Conservation (phyloP, 148 eudicot genomes). For the Nyssa sinensis region DNA sequence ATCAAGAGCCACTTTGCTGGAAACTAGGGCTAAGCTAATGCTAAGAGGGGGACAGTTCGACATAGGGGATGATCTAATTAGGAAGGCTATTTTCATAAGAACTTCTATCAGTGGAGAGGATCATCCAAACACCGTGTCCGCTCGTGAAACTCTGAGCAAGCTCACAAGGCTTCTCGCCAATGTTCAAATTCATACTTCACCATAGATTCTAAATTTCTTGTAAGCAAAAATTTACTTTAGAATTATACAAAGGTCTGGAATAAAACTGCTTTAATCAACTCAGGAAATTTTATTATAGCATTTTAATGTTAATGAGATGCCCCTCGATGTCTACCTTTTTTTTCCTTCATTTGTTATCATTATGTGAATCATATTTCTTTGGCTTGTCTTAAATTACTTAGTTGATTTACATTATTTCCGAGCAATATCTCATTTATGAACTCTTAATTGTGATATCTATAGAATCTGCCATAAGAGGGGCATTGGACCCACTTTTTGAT, state of each 20-base stretch:
- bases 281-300: constrained; percentile 12
- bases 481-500: not conserved
- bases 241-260: constrained; percentile 39
- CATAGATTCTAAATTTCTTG: constrained; percentile 55
- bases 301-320: not conserved
- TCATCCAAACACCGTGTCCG: constrained; percentile 77
- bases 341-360: not conserved
- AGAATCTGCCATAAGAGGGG: not conserved
- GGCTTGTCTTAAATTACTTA: not conserved
- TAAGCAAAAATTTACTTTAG: constrained; percentile 45
- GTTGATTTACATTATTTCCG: not conserved
- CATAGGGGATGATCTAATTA: constrained; percentile 77
- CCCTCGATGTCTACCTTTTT: not conserved
- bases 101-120: constrained; percentile 89
- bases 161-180: constrained; percentile 79
- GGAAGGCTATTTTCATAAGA: constrained; percentile 88
- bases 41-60: constrained; percentile 92
- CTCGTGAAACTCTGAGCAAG: constrained; percentile 79
- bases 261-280: constrained; percentile 34
- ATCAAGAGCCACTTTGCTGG: constrained; percentile 77
- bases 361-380: not conserved
- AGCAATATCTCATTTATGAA: not conserved
- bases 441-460: not conserved
- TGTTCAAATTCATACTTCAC: constrained; percentile 73
- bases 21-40: constrained; percentile 95